phyloP scores from a whole-genome alignment of 257 asterid genomes.

The Vinca minor region DNA sequence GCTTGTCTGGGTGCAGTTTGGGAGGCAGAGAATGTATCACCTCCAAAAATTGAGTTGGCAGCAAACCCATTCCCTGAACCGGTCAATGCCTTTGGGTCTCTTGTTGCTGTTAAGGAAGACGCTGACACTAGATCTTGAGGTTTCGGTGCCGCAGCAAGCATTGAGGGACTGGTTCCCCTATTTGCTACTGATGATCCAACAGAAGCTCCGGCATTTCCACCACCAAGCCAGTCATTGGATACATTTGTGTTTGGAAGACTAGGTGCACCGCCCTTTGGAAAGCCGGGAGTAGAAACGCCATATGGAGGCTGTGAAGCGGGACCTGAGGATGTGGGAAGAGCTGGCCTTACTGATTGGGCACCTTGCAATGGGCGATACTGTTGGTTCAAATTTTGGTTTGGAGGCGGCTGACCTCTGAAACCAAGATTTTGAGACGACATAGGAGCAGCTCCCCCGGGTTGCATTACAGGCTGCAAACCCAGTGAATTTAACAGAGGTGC shows the following conservation, averaged over 20 bases:
- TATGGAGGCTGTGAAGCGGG: constrained; percentile 45
- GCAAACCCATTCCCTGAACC: constrained; percentile 42
- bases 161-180: constrained; percentile 41
- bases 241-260: constrained; percentile 40
- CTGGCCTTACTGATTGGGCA: constrained; percentile 41
- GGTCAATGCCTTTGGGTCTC: constrained; percentile 37
- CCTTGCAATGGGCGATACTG: constrained; percentile 56
- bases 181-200: constrained; percentile 34
- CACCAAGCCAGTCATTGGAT: constrained; percentile 44
- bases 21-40: constrained; percentile 55
- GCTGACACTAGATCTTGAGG: constrained; percentile 41
- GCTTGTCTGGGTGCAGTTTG: constrained; percentile 40
- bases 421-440: constrained; percentile 45
- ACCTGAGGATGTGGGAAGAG: constrained; percentile 37
- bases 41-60: constrained; percentile 40
- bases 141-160: constrained; percentile 32
- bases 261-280: constrained; percentile 39
- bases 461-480: constrained; percentile 41
- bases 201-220: constrained; percentile 37
- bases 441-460: constrained; percentile 27
- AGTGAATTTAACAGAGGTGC: constrained; percentile 43
- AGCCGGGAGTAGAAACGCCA: constrained; percentile 31
- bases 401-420: constrained; percentile 40
- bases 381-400: constrained; percentile 44
- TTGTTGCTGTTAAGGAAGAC: constrained; percentile 30